phyloP scores from a whole-genome alignment of 1,139 yeast genomes.

The Meyerozyma guilliermondii region DNA sequence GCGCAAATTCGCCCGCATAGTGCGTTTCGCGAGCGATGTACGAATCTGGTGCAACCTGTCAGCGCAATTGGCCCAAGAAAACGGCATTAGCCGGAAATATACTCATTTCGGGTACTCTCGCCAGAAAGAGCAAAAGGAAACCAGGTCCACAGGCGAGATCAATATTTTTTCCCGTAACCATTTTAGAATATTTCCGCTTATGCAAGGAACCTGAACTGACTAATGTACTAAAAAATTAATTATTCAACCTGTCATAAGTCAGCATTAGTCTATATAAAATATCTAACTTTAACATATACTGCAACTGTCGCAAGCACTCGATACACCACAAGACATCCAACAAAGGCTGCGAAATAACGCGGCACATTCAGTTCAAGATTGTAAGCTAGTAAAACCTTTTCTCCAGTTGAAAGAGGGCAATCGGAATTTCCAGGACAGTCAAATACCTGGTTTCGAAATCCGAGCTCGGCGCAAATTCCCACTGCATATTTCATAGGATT shows the following conservation, averaged over 20 bases:
- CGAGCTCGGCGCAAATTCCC: conserved; percentile 30
- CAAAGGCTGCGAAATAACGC: conserved; percentile 18
- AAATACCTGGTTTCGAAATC: conserved; percentile 29
- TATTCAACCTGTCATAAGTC: not conserved
- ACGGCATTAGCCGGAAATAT: too few species aligned
- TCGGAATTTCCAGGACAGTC: conserved; percentile 19
- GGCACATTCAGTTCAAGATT: conserved; percentile 25
- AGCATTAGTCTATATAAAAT: conserved; percentile 7
- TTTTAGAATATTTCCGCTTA: too few species aligned
- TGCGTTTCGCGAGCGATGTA: too few species aligned
- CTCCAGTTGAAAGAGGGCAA: conserved; percentile 33
- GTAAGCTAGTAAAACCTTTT: conserved; percentile 30
- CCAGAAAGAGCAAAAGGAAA: too few species aligned
- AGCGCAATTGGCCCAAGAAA: too few species aligned
- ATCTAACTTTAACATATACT: conserved; percentile 13
- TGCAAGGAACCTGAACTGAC: too few species aligned
- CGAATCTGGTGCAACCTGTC: too few species aligned
- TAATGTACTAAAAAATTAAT: not conserved
- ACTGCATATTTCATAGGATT: conserved; percentile 22
- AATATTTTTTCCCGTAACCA: too few species aligned
- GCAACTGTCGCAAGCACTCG: conserved; percentile 14
- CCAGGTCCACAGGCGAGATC: too few species aligned
- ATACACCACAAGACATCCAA: conserved; percentile 16
- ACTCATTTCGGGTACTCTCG: too few species aligned
- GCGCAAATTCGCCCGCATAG: too few species aligned